phyloP scores from a whole-genome alignment of 345 rosid genomes.

The Hypericum androsaemum region DNA sequence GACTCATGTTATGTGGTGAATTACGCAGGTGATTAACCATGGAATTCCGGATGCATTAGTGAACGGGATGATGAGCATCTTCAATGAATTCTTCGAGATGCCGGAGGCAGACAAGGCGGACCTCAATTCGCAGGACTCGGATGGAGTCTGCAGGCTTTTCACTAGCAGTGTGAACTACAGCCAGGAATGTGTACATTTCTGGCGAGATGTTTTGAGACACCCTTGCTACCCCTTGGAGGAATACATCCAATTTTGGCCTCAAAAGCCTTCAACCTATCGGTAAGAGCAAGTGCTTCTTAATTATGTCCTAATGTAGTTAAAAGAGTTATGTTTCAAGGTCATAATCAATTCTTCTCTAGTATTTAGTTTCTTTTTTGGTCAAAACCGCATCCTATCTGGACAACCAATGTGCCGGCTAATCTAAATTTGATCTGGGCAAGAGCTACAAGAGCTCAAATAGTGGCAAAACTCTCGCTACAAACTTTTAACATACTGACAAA shows the following conservation, averaged over 20 bases:
- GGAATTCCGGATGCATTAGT: constrained; percentile 22
- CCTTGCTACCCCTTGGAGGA: constrained; percentile 15
- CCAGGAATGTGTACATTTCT: constrained; percentile 18
- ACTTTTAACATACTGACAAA: too few species aligned
- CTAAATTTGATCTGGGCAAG: too few species aligned
- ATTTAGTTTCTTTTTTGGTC: too few species aligned
- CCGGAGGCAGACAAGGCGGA: constrained; percentile 17
- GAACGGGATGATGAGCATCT: constrained; percentile 16
- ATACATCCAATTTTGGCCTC: constrained; percentile 18
- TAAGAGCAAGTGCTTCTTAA: constrained; percentile 12
- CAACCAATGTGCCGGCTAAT: too few species aligned
- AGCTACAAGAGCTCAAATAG: too few species aligned
- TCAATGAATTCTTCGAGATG: constrained; percentile 25
- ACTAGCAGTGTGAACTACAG: constrained; percentile 16
- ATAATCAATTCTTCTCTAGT: too few species aligned
- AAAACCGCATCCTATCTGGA: too few species aligned
- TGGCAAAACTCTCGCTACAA: too few species aligned
- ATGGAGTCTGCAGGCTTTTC: constrained; percentile 21
- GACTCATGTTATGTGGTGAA: background rate
- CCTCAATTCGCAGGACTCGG: constrained; percentile 18
- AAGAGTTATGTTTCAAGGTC: too few species aligned
- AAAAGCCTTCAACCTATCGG: constrained; percentile 19
- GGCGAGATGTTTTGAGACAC: constrained; percentile 26
- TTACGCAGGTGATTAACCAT: constrained; percentile 26
- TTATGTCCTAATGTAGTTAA: too few species aligned